Evolutionary conservation across 768 basidiomycete species (phyloP).

Genomic region (Rhodosporidiobolus sp.): DNA sequence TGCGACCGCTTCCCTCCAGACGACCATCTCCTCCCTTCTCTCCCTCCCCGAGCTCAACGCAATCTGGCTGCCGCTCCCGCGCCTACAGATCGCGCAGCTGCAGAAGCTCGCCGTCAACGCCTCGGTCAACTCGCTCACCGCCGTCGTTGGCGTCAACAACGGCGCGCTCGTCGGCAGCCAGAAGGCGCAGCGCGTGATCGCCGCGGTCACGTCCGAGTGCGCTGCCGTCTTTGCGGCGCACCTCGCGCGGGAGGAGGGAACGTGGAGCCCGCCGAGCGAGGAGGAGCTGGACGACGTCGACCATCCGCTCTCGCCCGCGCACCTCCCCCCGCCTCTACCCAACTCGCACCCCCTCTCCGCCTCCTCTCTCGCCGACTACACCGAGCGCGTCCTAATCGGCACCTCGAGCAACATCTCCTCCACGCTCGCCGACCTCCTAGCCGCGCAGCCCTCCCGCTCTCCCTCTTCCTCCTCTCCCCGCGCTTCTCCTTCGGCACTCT

Average conservation of each 20-base stretch:
- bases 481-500: not conserved
- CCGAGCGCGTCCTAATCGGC: slow-evolving; percentile 57
- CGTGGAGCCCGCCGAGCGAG: slow-evolving; percentile 18
- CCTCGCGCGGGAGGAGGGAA: slow-evolving; percentile 39
- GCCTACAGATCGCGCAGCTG: slow-evolving; percentile 67
- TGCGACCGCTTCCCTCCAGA: slow-evolving; percentile 55
- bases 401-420: slow-evolving; percentile 73
- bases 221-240: slow-evolving; percentile 57
- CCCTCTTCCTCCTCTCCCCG: not conserved
- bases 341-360: slow-evolving; percentile 51
- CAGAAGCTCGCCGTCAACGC: slow-evolving; percentile 78
- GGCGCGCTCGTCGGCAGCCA: slow-evolving; percentile 62
- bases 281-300: slow-evolving; percentile 48
- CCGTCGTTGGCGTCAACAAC: slow-evolving; percentile 73
- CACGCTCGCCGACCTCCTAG: slow-evolving; percentile 68
- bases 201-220: slow-evolving; percentile 68
- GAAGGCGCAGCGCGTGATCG: slow-evolving; percentile 55
- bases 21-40: slow-evolving; percentile 65
- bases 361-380: slow-evolving; percentile 58
- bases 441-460: not conserved
- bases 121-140: slow-evolving; percentile 80
- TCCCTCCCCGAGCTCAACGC: slow-evolving; percentile 59
- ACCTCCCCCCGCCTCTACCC: slow-evolving; percentile 51
- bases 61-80: slow-evolving; percentile 63
- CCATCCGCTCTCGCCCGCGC: slow-evolving; percentile 43